Base-by-base conservation (phyloP, 768 basidiomycete genomes). In the Boletales sp. region DNA sequence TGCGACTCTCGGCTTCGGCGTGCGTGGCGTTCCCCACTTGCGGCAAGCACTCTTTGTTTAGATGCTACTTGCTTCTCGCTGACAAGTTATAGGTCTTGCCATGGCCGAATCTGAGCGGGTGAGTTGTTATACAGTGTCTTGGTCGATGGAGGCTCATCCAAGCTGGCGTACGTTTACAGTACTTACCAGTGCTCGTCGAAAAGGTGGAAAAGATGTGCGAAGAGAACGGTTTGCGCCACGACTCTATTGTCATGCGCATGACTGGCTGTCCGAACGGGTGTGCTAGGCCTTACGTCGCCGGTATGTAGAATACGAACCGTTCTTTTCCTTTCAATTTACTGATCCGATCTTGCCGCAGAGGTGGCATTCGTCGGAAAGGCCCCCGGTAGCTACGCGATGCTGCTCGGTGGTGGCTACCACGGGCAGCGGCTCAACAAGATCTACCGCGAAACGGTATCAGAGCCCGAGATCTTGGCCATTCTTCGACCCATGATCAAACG, bases 1-100 rank as follows among this genome's bases (percentile, higher is more conserved):
- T 98, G 59, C 79, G 95, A 45, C 71, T 97, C 42, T 90, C 92
- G 6, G 90, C 89, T 8, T 94, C 93, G 13, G 95, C 96, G 13
- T 99, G 96, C 71, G 96, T 99, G 49, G 86, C 95, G 3, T 94
- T 98, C 78, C 96, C 96, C 1, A 97, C 94, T 11, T 97, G 93
- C 68, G 90, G 84, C 67, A 54, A 56, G 75, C 39, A 31, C 35
- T 11, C 12, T n/a, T 8, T 6, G 3, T 40, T 21, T 46, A 32
- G 28, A 4, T 32, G 10, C 0, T 8, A 13, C 0, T 7, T 2
- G n/a, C 15, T 10, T 25, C 4, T 41, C 55, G 49, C 33, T 54
- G 28, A 57, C 33, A 30, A 21, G 10, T 12, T 37, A 14, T 58
- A 73, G 83, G 83, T 60, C 76, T 87, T 25, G 86, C 87, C 9